phyloP scores from a whole-genome alignment of 768 basidiomycete genomes.

The Sarcomyxa edulis region DNA sequence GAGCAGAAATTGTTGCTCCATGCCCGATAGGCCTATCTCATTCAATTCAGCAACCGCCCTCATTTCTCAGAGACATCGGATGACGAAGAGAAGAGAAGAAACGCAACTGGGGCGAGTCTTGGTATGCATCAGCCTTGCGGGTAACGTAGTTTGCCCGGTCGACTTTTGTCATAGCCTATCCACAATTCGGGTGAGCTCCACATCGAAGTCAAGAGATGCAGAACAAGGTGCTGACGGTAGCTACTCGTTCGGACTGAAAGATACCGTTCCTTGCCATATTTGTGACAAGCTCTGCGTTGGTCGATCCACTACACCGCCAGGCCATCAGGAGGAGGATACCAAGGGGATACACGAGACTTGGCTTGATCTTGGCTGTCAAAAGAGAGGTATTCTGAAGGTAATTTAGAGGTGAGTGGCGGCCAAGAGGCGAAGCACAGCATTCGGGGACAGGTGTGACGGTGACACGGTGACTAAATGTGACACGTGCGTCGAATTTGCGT shows the following conservation, averaged over 20 bases:
- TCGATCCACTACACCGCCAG: constrained; percentile 69
- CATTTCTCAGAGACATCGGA: background rate
- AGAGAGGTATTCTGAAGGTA: no score
- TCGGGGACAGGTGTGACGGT: no score
- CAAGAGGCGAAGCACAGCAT: no score
- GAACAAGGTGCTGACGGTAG: constrained; percentile 37
- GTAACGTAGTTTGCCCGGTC: constrained; percentile 69
- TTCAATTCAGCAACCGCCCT: background rate
- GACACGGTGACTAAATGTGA: no score
- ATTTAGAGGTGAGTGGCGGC: no score
- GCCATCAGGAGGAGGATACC: constrained; percentile 61
- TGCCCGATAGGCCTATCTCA: constrained; percentile 63
- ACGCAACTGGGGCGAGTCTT: constrained; percentile 72
- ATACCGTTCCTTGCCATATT: constrained; percentile 57
- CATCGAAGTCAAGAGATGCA: constrained; percentile 1
- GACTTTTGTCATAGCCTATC: constrained; percentile 63
- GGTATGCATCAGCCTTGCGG: constrained; percentile 50
- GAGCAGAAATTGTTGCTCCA: constrained; percentile 92
- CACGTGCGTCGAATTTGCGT: no score
- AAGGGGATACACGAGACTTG: background rate
- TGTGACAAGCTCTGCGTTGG: constrained; percentile 67
- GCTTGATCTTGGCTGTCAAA: no score
- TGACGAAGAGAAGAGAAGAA: background rate
- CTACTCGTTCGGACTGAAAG: constrained; percentile 49
- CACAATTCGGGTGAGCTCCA: constrained; percentile 2